Base-by-base conservation (phyloP, 2,329 filamentous ascomycete genomes). In the Fusarium gaditjirri region DNA sequence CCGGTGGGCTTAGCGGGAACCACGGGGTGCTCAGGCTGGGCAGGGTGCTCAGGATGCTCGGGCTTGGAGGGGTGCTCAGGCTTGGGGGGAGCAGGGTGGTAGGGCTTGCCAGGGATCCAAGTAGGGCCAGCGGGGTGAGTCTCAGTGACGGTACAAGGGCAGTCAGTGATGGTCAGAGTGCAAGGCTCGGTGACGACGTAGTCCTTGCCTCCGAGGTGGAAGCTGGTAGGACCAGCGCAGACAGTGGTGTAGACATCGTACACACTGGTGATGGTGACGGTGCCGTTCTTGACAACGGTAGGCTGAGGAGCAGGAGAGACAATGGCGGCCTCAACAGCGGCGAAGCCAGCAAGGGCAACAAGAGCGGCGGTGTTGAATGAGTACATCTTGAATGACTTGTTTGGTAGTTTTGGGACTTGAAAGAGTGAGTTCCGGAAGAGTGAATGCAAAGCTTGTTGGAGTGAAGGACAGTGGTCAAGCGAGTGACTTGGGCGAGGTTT, bases 181-280 rank as follows among this genome's bases (percentile, higher is more conserved):
- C 87, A 81, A 68, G 88, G 84, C 78, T 84, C 82, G 57, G 85
- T 86, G 74, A 89, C 84, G 52, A 86, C 85, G 83, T 87, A 90
- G 53, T 82, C 82, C 78, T 85, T 83, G 77, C 81, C 80, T 76
- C 84, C 84, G 79, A 86, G 81, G 71, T 83, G 86, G 72, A 90
- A 74, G 71, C 83, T 84, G 38, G 88, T 89, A 41, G 88, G 84
- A 79, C 84, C 76, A 10, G 81, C 77, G 80, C 85, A 87, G 73
- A 78, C 82, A 41, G 83, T 85, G 49, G 79, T 80, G 77, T 80
- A 82, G 41, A 62, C 68, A 47, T 74, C 65, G 70, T 83, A 81
- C 54, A 82, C 79, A 74, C 76, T 79, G 67, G 80, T 83, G 55
- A 77, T 71, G 52, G 76, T 79, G 50, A 71, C 71, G 54, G 78